These are phyloP conservation scores for Apophysomyces variabilis DNA, from an alignment of 371 early-diverging fungal genomes.

Conservation along the genomic window DNA sequence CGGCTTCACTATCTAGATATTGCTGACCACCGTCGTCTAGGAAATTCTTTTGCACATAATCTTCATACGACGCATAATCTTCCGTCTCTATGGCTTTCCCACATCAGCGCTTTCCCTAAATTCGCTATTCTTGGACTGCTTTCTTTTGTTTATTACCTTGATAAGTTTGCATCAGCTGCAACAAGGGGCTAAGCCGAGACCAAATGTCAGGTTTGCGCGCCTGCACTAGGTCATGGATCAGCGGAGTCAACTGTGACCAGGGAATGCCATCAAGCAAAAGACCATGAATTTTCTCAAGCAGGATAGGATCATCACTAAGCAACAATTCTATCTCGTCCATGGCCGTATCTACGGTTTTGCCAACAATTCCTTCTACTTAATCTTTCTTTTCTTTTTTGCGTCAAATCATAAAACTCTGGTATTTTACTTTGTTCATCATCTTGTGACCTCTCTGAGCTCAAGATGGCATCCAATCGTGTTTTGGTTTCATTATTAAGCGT, in stretches of 20 bases:
- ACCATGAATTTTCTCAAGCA: not conserved
- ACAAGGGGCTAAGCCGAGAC: conserved; percentile 10
- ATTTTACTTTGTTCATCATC: not conserved
- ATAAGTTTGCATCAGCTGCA: conserved; percentile 12
- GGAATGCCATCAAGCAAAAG: not conserved
- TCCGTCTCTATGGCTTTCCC: conserved; percentile 15
- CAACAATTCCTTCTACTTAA: not conserved
- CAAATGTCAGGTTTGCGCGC: conserved; percentile 19
- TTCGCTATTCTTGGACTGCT: not conserved
- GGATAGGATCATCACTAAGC: not conserved
- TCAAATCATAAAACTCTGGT: not conserved
- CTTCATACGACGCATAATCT: conserved; percentile 37
- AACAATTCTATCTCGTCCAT: not conserved
- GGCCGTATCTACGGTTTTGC: not conserved
- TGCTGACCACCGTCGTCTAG: conserved; percentile 39
- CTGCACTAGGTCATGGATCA: conserved; percentile 10
- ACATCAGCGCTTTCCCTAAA: not conserved
- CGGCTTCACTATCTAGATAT: conserved; percentile 38
- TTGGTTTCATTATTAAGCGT: not conserved
- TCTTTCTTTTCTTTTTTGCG: not conserved
- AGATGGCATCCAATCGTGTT: not conserved
- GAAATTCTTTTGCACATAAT: conserved; percentile 42
- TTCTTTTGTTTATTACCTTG: not conserved
- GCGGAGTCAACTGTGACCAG: conserved; percentile 11
- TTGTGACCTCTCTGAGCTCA: not conserved